Percentiles rank a stretch among this genome's conserved stretches.
phyloP scores from a whole-genome alignment of 805 yeast species.

The Candida adriatica region DNA sequence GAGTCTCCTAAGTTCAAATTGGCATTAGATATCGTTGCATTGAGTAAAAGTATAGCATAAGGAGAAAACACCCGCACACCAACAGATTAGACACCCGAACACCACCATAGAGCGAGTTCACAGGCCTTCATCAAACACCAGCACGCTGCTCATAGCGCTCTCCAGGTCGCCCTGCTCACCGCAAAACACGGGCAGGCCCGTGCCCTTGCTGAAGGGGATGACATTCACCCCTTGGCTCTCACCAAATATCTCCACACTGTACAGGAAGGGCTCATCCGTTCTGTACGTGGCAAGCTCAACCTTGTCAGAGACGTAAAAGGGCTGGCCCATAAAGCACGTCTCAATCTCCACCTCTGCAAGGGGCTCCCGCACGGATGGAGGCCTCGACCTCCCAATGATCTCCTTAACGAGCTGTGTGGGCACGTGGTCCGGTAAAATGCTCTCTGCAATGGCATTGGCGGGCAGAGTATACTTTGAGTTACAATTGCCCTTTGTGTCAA shows the following conservation, averaged over 20 bases:
- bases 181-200: conserved; percentile 15
- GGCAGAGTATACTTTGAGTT: conserved; percentile 37
- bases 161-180: conserved; percentile 14
- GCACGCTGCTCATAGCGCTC: conserved; percentile 15
- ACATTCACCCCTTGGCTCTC: conserved; percentile 1
- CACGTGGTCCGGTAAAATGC: conserved; percentile 22
- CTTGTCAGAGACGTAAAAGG: conserved; percentile 11
- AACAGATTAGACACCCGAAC: too few species aligned
- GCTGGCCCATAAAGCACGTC: conserved; percentile 31
- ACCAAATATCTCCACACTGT: conserved; percentile 8
- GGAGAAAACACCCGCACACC: too few species aligned
- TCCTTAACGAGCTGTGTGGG: conserved; percentile 13
- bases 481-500: conserved; percentile 22
- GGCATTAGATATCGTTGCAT: too few species aligned
- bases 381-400: conserved; percentile 18
- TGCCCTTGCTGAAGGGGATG: conserved; percentile 14
- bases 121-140: conserved; percentile 3
- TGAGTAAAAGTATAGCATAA: too few species aligned
- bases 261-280: background rate
- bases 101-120: too few species aligned
- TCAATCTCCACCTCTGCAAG: conserved; percentile 51
- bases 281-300: conserved; percentile 13
- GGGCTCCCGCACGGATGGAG: conserved; percentile 20
- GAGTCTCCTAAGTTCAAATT: too few species aligned
- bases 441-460: conserved; percentile 19